Evolutionary conservation across 495 filamentous ascomycete species (phyloP).

Genomic region (Lentithecium fluviatile): DNA sequence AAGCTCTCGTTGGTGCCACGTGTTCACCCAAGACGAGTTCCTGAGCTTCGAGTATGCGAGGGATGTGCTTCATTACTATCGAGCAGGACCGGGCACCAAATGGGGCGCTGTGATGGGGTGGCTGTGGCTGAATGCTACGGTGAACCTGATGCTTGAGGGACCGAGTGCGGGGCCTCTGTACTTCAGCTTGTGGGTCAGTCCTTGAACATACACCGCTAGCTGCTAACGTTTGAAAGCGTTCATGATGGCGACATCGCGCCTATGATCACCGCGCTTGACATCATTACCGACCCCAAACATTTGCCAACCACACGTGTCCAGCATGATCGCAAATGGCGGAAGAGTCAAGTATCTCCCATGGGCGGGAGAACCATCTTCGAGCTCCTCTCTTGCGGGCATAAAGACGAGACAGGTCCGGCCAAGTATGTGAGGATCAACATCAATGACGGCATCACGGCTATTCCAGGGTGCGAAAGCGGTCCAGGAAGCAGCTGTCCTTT

Average conservation of each 20-base stretch:
- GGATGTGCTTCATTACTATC: constrained; percentile 61
- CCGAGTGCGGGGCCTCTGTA: constrained; percentile 52
- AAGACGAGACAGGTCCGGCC: neutral
- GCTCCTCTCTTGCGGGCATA: constrained; percentile 37
- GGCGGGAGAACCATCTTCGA: constrained; percentile 58
- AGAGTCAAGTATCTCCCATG: constrained; percentile 59
- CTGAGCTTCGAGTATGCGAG: constrained; percentile 60
- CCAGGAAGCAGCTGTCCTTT: constrained; percentile 56
- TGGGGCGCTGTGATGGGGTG: constrained; percentile 60
- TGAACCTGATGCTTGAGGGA: constrained; percentile 50
- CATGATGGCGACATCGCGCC: constrained; percentile 62
- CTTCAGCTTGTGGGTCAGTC: constrained; percentile 55
- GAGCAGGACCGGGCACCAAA: constrained; percentile 58
- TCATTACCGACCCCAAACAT: constrained; percentile 46
- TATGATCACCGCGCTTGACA: constrained; percentile 54
- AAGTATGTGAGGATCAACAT: constrained; percentile 56
- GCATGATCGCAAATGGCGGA: constrained; percentile 53
- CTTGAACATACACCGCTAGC: neutral
- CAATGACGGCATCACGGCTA: constrained; percentile 56
- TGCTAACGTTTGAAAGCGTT: constrained; percentile 49
- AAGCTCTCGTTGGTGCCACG: constrained; percentile 56
- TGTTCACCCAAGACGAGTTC: constrained; percentile 60
- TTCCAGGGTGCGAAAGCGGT: constrained; percentile 53
- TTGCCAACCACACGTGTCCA: constrained; percentile 50
- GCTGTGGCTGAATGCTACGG: constrained; percentile 63